These are phyloP conservation scores for Haberlea rhodopensis DNA, from an alignment of 257 asterid species.

Conservation along the genomic window DNA sequence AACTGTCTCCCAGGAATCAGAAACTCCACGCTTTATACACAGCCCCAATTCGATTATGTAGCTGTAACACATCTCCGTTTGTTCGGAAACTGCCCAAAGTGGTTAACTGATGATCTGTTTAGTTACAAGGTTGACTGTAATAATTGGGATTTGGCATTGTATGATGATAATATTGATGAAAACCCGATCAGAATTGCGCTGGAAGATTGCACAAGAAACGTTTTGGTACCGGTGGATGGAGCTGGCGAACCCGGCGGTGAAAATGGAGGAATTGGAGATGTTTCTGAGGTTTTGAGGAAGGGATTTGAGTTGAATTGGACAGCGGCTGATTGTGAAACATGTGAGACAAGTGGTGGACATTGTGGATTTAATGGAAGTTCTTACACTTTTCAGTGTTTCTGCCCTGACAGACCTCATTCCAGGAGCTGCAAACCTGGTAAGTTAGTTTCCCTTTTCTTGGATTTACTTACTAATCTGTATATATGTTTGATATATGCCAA, in stretches of 20 bases:
- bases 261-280: constrained; percentile 14
- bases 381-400: constrained; percentile 43
- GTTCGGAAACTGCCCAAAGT: constrained; percentile 36
- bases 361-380: constrained; percentile 40
- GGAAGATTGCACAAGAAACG: constrained; percentile 31
- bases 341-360: constrained; percentile 49
- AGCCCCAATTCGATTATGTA: background rate
- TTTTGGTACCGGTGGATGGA: constrained; percentile 48
- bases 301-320: constrained; percentile 58
- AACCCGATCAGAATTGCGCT: constrained; percentile 27
- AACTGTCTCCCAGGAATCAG: constrained; percentile 36
- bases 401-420: constrained; percentile 56
- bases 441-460: constrained; percentile 3
- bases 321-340: constrained; percentile 36
- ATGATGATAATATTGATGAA: constrained; percentile 19
- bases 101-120: background rate
- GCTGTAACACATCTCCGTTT: constrained; percentile 26
- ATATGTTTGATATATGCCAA: too few species aligned
- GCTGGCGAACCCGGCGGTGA: constrained; percentile 15
- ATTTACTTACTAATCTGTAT: background rate
- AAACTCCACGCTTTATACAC: constrained; percentile 24
- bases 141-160: constrained; percentile 34
- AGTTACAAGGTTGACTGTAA: constrained; percentile 27
- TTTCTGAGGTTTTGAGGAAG: constrained; percentile 36
- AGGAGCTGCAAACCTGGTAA: constrained; percentile 46